Evolutionary conservation across 1,284 basidiomycete species (phyloP).

Genomic region (Tylopilus orsonianus): DNA sequence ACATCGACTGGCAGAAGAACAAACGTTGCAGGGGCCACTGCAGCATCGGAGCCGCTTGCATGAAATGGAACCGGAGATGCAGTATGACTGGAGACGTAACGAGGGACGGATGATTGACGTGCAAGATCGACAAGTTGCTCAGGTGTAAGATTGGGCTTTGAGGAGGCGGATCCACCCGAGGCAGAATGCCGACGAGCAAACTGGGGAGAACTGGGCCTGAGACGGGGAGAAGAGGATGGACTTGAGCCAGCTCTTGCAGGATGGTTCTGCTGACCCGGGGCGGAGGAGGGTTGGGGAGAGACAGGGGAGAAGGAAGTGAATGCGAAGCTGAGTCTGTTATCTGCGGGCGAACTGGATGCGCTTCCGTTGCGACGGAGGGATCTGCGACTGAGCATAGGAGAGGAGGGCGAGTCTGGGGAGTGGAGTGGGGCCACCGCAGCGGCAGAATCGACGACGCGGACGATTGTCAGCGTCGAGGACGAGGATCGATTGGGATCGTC

Average conservation of each 20-base stretch:
- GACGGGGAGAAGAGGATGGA: constrained; percentile 45
- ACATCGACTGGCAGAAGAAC: constrained; percentile 68
- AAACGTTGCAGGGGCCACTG: constrained; percentile 50
- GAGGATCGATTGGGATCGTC: constrained; percentile 52
- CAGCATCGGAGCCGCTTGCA: constrained; percentile 4
- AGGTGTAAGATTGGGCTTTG: constrained; percentile 53
- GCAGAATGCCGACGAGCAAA: constrained; percentile 34
- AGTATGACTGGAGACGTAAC: constrained; percentile 27
- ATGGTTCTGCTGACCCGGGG: constrained; percentile 16
- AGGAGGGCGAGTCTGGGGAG: constrained; percentile 33
- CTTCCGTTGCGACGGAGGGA: constrained; percentile 32
- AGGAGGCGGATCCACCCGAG: constrained; percentile 26
- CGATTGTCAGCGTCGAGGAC: constrained; percentile 70
- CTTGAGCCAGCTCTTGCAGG: constrained; percentile 21
- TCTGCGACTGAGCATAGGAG: constrained; percentile 27
- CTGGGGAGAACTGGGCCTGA: constrained; percentile 46
- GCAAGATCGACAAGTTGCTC: constrained; percentile 71
- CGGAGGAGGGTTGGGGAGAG: constrained; percentile 18
- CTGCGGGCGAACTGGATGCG: constrained; percentile 27
- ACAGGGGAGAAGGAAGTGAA: constrained; percentile 53
- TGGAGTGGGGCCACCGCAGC: constrained; percentile 16
- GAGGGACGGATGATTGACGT: constrained; percentile 54
- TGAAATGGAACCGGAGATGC: constrained; percentile 23
- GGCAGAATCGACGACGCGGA: constrained; percentile 49
- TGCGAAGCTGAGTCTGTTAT: constrained; percentile 63